Conservation (phyloP, 257 asterid genomes). For the Ilex aquifolium region DNA sequence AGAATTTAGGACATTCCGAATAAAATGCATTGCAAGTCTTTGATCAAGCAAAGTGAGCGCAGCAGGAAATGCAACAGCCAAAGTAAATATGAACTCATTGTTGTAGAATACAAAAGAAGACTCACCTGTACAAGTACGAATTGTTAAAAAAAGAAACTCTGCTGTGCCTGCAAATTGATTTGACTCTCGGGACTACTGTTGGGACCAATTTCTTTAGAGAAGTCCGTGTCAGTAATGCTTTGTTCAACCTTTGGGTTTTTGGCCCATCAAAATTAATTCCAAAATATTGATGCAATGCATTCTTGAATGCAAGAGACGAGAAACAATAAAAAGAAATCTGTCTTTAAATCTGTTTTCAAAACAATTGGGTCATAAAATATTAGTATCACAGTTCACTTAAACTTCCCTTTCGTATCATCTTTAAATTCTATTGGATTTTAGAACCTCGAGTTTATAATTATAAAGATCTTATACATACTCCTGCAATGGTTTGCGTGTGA, state of each 20-base stretch:
- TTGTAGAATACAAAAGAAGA: slow-evolving; percentile 1
- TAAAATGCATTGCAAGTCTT: background rate
- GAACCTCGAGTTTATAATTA: too few species aligned
- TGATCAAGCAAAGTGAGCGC: background rate
- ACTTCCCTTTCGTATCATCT: too few species aligned
- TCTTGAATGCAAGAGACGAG: slow-evolving; percentile 52
- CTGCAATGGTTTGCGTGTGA: too few species aligned
- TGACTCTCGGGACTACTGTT: background rate
- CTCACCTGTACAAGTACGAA: slow-evolving; percentile 1
- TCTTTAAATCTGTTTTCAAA: too few species aligned
- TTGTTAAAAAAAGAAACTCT: slow-evolving; percentile 1
- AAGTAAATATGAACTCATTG: background rate
- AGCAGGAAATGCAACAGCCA: background rate
- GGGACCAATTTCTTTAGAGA: slow-evolving; percentile 15
- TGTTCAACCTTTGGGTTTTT: slow-evolving; percentile 30
- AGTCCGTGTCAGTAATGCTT: slow-evolving; percentile 13
- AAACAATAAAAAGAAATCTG: background rate
- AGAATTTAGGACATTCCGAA: slow-evolving; percentile 1
- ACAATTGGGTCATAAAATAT: too few species aligned
- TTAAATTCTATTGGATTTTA: too few species aligned
- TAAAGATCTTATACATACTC: too few species aligned
- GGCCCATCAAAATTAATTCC: slow-evolving; percentile 45
- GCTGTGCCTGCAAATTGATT: slow-evolving; percentile 3
- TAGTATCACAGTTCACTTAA: too few species aligned
- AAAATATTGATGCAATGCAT: slow-evolving; percentile 64